Percentiles rank a stretch among this genome's conserved stretches.
Evolutionary conservation across 345 rosid species (phyloP).

Genomic region (Clausena lansium): DNA sequence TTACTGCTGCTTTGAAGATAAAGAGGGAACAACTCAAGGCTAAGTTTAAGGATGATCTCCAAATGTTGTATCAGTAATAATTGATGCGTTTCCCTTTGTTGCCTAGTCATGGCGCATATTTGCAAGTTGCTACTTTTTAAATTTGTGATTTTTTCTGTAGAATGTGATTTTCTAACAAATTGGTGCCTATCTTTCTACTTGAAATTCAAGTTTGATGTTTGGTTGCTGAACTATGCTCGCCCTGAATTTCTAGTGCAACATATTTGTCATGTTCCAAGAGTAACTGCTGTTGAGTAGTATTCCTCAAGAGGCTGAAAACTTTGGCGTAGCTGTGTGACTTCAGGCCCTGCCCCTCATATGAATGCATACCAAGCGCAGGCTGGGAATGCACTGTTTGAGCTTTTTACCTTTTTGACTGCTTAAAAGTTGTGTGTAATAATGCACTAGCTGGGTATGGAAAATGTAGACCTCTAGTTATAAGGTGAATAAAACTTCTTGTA

Average conservation of each 20-base stretch:
- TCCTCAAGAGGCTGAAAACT: background rate
- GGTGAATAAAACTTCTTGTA: too few species aligned
- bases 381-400: background rate
- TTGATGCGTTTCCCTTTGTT: background rate
- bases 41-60: conserved; percentile 65
- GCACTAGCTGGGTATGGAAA: too few species aligned
- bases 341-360: background rate
- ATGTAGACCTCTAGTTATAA: background rate
- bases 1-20: conserved; percentile 72
- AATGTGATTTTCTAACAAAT: background rate
- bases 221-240: background rate
- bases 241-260: background rate
- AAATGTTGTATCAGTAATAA: conserved; percentile 40
- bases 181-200: background rate
- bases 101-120: background rate
- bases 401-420: too few species aligned
- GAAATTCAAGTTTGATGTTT: background rate
- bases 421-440: too few species aligned
- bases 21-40: conserved; percentile 71
- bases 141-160: background rate
- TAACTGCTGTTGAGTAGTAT: background rate
- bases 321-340: background rate
- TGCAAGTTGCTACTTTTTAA: background rate
- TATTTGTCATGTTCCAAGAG: background rate
- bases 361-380: background rate